phyloP scores from a whole-genome alignment of 352 stramenopile species.

The Pythium folliculosum region DNA sequence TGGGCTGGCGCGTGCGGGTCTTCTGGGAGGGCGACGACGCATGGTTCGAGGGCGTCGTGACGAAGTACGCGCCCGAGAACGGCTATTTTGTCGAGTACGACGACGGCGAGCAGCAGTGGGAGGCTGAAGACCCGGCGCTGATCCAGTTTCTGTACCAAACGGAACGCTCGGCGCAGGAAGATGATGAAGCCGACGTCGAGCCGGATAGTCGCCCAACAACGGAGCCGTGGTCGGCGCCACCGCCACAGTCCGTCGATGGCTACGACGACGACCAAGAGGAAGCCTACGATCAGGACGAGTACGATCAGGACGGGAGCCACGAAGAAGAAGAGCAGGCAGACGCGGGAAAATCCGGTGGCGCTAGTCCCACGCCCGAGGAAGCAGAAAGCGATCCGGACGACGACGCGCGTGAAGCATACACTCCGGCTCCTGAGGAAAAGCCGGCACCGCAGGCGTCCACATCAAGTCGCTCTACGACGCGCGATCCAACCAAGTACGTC shows the following conservation, averaged over 20 bases:
- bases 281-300: slow-evolving; percentile 17
- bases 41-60: slow-evolving; percentile 72
- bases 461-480: not conserved
- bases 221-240: slow-evolving; percentile 21
- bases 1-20: slow-evolving; percentile 59
- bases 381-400: not conserved
- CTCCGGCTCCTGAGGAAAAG: not conserved
- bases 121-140: slow-evolving; percentile 30
- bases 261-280: slow-evolving; percentile 18
- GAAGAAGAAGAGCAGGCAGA: slow-evolving; percentile 17
- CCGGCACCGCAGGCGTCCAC: not conserved
- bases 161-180: not conserved
- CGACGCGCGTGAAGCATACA: not conserved
- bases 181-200: slow-evolving; percentile 1
- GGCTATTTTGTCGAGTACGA: slow-evolving; percentile 75
- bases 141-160: slow-evolving; percentile 29
- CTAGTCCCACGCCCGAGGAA: slow-evolving; percentile 8
- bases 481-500: slow-evolving; percentile 24
- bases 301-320: slow-evolving; percentile 30
- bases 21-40: slow-evolving; percentile 67
- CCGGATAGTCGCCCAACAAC: not conserved
- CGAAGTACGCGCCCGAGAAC: slow-evolving; percentile 27
- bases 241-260: slow-evolving; percentile 20
- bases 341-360: not conserved
- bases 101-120: slow-evolving; percentile 79